Base-by-base conservation (phyloP, 202 grass and related monocot genomes). In the Schoenoplectus tabernaemontani region DNA sequence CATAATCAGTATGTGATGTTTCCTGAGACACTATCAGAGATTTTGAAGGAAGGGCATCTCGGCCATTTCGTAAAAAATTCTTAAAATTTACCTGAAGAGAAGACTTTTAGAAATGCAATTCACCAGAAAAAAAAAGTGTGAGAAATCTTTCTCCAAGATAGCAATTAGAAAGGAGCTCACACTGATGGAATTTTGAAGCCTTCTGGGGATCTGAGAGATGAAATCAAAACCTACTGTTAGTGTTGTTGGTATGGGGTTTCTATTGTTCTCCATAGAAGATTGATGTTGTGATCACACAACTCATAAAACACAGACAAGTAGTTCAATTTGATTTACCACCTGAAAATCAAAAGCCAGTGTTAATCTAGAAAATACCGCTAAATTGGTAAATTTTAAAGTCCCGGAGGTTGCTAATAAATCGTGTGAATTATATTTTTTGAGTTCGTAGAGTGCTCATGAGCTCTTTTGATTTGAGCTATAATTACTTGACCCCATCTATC, bases 161-260 rank as follows among this genome's bases (percentile, higher is more conserved):
- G 4, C 13, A 64, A 62, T 26, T 63, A 15, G 38, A 73, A 84
- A 9, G 41, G 28, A 77, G 77, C 63, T 39, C 19, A 90, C 91
- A 88, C 94, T 90, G 3, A 98, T 37, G 61, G 81, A 92, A 46
- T 83, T 90, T 50, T 92, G 87, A 87, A 98, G 87, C 82, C 70
- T 92, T 48, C 82, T 79, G 11, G 89, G 88, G 38, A 98, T 89
- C 74, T 92, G 87, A 82, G 87, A 54, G 61, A 97, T 47, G 77
- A 82, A 88, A 66, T 69, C 62, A 48, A 92, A 81, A 50, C 81
- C 87, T 59, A 66, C 2, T 73, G 26, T 59, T 50, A 87, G 79
- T 22, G 65, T 88, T 39, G 44, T 70, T 17, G 44, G 53, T 68
- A 70, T 44, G 2, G 78, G 80, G 10, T 60, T 87, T 76, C 57